Conservation (phyloP, 192 early-diverging fungal genomes). For the Backusella australiensis region DNA sequence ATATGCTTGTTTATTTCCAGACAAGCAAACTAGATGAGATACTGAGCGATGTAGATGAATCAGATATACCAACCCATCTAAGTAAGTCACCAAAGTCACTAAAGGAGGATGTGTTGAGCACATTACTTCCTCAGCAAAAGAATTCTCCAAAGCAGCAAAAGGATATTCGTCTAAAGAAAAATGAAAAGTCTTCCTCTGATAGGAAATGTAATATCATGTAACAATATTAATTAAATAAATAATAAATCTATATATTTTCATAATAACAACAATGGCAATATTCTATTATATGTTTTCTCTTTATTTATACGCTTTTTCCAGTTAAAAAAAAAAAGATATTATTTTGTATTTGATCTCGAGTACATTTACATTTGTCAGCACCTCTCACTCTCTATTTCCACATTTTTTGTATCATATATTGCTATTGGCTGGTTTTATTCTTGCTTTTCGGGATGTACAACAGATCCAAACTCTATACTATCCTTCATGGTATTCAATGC, state of each 20-base stretch:
- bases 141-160: background rate
- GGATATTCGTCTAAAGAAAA: slow-evolving; percentile 6
- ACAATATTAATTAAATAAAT: background rate
- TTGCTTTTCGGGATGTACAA: slow-evolving; percentile 10
- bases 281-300: background rate
- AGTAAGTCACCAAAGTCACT: slow-evolving; percentile 32
- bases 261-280: too few relatives aligned
- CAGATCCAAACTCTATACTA: slow-evolving; percentile 20
- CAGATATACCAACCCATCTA: slow-evolving; percentile 86
- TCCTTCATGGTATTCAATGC: slow-evolving; percentile 19
- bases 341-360: too few relatives aligned
- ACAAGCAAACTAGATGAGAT: slow-evolving; percentile 68
- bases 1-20: slow-evolving; percentile 98
- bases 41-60: slow-evolving; percentile 55
- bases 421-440: background rate
- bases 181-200: background rate
- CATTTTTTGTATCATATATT: too few relatives aligned
- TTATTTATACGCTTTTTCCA: background rate
- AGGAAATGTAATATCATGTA: slow-evolving; percentile 17
- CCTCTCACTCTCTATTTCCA: background rate
- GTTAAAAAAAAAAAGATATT: too few relatives aligned
- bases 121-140: background rate
- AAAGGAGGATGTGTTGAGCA: slow-evolving; percentile 4
- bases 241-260: background rate
- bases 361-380: background rate